phyloP scores from a whole-genome alignment of 768 basidiomycete species.

The Termitomyces titanicus region DNA sequence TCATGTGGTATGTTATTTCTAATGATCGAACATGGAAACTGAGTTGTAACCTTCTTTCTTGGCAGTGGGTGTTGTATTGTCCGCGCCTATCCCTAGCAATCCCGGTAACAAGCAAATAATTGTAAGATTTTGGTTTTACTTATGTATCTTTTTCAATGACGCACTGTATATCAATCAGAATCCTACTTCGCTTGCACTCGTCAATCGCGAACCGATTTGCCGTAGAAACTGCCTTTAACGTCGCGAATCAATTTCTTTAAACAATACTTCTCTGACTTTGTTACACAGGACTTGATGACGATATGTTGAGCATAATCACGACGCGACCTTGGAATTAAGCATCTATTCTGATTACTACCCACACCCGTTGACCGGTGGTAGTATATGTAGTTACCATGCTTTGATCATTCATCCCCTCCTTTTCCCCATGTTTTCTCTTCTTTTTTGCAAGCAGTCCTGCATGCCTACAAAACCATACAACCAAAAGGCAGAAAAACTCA shows the following conservation, averaged over 20 bases:
- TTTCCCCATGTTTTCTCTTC: too few relatives aligned
- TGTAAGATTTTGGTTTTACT: background rate
- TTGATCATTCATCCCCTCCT: too few relatives aligned
- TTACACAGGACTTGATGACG: background rate
- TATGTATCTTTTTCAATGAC: background rate
- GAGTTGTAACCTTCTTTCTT: background rate
- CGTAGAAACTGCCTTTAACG: conserved; percentile 11
- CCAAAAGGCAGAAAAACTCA: too few relatives aligned
- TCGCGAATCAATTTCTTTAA: background rate
- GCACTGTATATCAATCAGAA: background rate
- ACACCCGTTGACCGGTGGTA: background rate
- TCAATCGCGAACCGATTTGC: conserved; percentile 11
- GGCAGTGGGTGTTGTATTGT: conserved; percentile 3
- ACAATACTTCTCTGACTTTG: background rate
- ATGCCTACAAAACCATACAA: too few relatives aligned
- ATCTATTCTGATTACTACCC: background rate
- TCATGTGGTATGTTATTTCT: conserved; percentile 4
- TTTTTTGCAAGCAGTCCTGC: too few relatives aligned
- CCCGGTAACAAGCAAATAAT: background rate
- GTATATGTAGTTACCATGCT: background rate
- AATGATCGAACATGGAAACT: background rate
- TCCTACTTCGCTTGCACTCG: background rate
- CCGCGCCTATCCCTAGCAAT: conserved; percentile 6
- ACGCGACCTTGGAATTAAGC: background rate
- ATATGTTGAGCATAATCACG: background rate